phyloP scores from a whole-genome alignment of 169 alveolate species.

The Amoebophrya sp. region DNA sequence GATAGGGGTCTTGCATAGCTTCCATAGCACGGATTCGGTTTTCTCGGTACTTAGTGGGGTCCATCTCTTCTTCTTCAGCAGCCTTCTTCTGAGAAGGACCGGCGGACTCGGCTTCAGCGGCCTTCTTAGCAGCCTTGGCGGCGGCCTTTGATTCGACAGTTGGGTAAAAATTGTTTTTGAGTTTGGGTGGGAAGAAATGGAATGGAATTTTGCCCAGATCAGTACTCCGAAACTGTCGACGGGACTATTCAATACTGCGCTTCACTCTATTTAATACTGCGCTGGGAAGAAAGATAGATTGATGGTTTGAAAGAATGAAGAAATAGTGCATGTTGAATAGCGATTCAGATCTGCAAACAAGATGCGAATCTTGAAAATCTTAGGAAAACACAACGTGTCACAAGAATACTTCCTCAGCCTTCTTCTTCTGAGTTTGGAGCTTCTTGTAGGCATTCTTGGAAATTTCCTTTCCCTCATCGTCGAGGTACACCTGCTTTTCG shows the following conservation, averaged over 20 bases:
- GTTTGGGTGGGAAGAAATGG: too few species aligned
- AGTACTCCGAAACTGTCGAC: too few species aligned
- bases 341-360: not conserved
- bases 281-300: too few species aligned
- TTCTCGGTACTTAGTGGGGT: conserved; percentile 57
- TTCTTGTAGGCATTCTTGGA: not conserved
- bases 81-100: conserved; percentile 36
- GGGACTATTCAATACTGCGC: too few species aligned
- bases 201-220: too few species aligned
- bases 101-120: conserved; percentile 30
- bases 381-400: not conserved
- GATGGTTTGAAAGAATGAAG: too few species aligned
- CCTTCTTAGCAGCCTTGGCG: not conserved
- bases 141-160: not conserved
- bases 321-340: too few species aligned
- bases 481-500: not conserved
- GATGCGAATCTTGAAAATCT: not conserved
- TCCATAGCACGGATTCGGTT: conserved; percentile 50
- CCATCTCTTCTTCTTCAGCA: conserved; percentile 46
- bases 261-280: too few species aligned
- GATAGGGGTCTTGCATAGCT: conserved; percentile 65
- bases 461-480: not conserved
- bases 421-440: not conserved
- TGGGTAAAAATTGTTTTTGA: too few species aligned
- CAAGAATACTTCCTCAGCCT: not conserved